phyloP scores from a whole-genome alignment of 805 yeast species.

The Lipomyces yamanashiensis region DNA sequence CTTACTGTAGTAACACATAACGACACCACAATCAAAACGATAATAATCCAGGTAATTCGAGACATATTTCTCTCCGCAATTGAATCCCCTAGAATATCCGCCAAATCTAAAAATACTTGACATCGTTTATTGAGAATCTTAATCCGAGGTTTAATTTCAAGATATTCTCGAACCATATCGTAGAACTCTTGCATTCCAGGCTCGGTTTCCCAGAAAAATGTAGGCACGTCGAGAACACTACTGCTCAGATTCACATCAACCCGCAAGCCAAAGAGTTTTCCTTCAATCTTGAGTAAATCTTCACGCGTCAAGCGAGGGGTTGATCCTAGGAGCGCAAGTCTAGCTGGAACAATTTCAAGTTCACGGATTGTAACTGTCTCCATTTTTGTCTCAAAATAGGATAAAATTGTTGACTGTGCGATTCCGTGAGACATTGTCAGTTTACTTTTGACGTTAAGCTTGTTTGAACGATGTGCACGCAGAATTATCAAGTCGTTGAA shows the following conservation, averaged over 20 bases:
- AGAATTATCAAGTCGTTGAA: conserved; percentile 93
- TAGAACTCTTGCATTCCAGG: conserved; percentile 95
- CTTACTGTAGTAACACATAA: conserved; percentile 63
- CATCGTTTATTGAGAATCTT: conserved; percentile 93
- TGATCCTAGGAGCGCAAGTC: conserved; percentile 86
- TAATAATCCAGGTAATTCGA: conserved; percentile 82
- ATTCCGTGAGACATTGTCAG: conserved; percentile 94
- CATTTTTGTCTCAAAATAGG: conserved; percentile 90
- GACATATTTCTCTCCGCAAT: conserved; percentile 92
- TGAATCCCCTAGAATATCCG: conserved; percentile 90
- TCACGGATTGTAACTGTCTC: conserved; percentile 52
- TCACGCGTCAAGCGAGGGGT: conserved; percentile 76
- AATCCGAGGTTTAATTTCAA: conserved; percentile 94
- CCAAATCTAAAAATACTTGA: conserved; percentile 89
- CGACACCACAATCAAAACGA: conserved; percentile 77
- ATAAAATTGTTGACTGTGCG: conserved; percentile 91
- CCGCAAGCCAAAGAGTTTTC: conserved; percentile 83
- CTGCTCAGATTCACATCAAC: conserved; percentile 93
- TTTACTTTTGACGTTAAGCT: conserved; percentile 88
- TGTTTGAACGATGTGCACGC: conserved; percentile 51
- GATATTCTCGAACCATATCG: conserved; percentile 83
- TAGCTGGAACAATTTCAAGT: conserved; percentile 80
- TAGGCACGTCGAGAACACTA: conserved; percentile 91
- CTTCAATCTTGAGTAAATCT: conserved; percentile 84
- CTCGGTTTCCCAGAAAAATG: conserved; percentile 92